phyloP scores from a whole-genome alignment of 495 filamentous ascomycete species.

The Symbiotaphrina buchneri region DNA sequence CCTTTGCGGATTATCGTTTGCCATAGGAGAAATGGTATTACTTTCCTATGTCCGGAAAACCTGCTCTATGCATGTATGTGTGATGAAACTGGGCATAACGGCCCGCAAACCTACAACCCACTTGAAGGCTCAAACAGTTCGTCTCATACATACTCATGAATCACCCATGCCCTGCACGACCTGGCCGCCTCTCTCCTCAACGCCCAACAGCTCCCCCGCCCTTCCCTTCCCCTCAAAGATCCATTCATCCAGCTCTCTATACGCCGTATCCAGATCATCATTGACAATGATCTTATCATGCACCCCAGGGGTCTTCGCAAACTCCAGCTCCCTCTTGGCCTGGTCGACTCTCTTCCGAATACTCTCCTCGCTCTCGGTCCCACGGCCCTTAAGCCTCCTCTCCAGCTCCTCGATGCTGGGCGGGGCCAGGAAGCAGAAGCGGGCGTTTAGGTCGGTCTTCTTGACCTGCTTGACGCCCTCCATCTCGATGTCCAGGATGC shows the following conservation, averaged over 20 bases:
- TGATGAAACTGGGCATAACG: too few species aligned
- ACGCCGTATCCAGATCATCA: constrained; percentile 68
- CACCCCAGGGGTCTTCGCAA: constrained; percentile 39
- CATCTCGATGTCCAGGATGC: constrained; percentile 84
- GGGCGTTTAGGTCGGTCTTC: constrained; percentile 45
- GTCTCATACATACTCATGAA: background rate
- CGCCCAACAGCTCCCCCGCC: constrained; percentile 11
- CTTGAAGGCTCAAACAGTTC: too few species aligned
- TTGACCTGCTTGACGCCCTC: constrained; percentile 96
- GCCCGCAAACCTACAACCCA: too few species aligned
- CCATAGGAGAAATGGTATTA: too few species aligned
- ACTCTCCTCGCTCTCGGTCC: constrained; percentile 61
- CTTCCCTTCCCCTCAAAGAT: constrained; percentile 24
- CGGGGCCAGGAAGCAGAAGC: constrained; percentile 71
- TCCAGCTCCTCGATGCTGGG: constrained; percentile 57
- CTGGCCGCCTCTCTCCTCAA: background rate
- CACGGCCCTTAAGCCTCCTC: constrained; percentile 52
- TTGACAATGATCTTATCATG: constrained; percentile 83
- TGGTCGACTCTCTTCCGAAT: constrained; percentile 54
- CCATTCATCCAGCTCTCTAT: constrained; percentile 51
- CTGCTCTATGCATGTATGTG: too few species aligned
- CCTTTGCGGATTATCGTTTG: background rate
- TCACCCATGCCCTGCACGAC: background rate
- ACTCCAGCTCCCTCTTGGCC: constrained; percentile 67
- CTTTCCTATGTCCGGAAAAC: too few species aligned